These are phyloP conservation scores for Ceratobasidium sp. DNA, from an alignment of 1,284 basidiomycete species.

Conservation along the genomic window DNA sequence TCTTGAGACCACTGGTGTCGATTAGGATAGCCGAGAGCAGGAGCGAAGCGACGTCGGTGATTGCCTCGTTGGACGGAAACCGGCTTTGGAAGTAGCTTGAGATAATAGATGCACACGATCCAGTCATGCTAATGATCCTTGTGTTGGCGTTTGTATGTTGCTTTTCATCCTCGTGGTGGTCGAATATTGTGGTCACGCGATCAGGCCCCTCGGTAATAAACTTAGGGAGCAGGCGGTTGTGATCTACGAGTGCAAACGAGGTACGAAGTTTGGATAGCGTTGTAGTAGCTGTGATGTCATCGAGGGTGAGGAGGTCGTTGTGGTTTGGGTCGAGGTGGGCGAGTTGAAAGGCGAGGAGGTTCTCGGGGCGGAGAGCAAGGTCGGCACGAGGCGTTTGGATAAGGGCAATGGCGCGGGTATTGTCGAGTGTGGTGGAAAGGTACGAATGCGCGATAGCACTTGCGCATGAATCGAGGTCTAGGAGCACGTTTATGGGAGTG, in stretches of 20 bases:
- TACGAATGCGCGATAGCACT: constrained; percentile 83
- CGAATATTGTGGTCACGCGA: constrained; percentile 69
- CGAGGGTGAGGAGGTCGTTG: constrained; percentile 63
- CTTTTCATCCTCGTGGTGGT: constrained; percentile 91
- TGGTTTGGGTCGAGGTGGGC: constrained; percentile 60
- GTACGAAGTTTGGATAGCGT: constrained; percentile 60
- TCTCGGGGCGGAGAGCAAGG: constrained; percentile 84
- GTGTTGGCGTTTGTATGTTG: constrained; percentile 67
- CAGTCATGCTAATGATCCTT: constrained; percentile 69
- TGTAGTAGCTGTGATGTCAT: constrained; percentile 58
- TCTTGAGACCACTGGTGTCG: constrained; percentile 80
- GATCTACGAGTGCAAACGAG: constrained; percentile 86
- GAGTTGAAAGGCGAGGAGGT: constrained; percentile 72
- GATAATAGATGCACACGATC: constrained; percentile 83
- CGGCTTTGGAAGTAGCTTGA: constrained; percentile 59
- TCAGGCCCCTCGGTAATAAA: constrained; percentile 56
- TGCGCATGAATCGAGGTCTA: constrained; percentile 88
- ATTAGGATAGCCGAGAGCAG: constrained; percentile 80
- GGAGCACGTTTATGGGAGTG: constrained; percentile 15
- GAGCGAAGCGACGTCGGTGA: constrained; percentile 61
- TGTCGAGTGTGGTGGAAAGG: constrained; percentile 62
- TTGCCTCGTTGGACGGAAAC: constrained; percentile 58
- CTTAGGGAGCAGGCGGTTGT: constrained; percentile 72
- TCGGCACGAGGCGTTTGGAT: constrained; percentile 73
- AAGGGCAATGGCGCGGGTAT: constrained; percentile 70